phyloP scores from a whole-genome alignment of 805 yeast genomes.

The Kurtzmaniella fragi region DNA sequence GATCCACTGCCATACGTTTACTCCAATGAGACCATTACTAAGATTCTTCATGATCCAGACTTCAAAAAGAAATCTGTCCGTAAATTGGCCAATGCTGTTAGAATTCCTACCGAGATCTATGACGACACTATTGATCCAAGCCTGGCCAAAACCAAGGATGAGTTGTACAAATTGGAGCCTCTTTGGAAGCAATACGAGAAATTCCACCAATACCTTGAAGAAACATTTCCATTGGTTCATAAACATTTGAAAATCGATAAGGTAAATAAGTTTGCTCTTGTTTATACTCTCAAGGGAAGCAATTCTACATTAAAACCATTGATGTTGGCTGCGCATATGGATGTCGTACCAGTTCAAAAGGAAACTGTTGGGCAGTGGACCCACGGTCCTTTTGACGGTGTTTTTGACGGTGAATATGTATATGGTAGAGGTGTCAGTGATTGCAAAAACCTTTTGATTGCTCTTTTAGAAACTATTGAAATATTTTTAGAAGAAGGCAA shows the following conservation, averaged over 20 bases:
- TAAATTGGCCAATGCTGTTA: slow-evolving; percentile 23
- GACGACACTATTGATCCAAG: slow-evolving; percentile 28
- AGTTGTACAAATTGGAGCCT: slow-evolving; percentile 23
- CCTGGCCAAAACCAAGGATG: slow-evolving; percentile 16
- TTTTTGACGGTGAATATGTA: slow-evolving; percentile 23
- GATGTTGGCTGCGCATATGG: slow-evolving; percentile 35
- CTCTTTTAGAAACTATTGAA: slow-evolving; percentile 35
- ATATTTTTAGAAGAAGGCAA: slow-evolving; percentile 21
- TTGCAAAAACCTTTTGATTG: slow-evolving; percentile 41
- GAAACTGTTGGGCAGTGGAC: slow-evolving; percentile 36
- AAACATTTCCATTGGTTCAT: slow-evolving; percentile 29
- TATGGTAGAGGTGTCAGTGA: slow-evolving; percentile 35
- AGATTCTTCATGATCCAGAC: slow-evolving; percentile 20
- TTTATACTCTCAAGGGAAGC: slow-evolving; percentile 35
- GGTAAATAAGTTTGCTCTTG: slow-evolving; percentile 32
- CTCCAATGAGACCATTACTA: slow-evolving; percentile 14
- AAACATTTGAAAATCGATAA: slow-evolving; percentile 26
- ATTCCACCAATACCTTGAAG: slow-evolving; percentile 25
- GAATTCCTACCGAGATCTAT: slow-evolving; percentile 27
- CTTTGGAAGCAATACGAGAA: slow-evolving; percentile 18
- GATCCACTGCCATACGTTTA: slow-evolving; percentile 20
- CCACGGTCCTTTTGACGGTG: slow-evolving; percentile 34
- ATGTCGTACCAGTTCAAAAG: slow-evolving; percentile 37
- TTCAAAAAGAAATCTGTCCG: slow-evolving; percentile 18
- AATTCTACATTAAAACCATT: slow-evolving; percentile 26